A percentile compares a stretch with the other conserved stretches of the same genome.
These are phyloP conservation scores for Xylaria intraflava DNA, from an alignment of 495 filamentous ascomycete species.

Conservation along the genomic window DNA sequence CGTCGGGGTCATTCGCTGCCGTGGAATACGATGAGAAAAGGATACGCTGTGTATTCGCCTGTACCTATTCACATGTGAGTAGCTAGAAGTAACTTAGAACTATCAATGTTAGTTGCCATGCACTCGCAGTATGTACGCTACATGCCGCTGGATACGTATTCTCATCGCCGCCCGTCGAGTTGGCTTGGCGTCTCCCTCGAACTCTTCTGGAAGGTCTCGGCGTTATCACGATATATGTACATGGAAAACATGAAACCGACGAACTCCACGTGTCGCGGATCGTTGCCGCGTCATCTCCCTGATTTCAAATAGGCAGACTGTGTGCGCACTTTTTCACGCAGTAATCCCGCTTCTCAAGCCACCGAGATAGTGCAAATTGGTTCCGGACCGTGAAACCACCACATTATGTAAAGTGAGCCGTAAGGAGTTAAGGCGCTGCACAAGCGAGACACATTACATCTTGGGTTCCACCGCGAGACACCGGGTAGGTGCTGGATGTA, in stretches of 20 bases:
- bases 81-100: no score
- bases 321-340: neutral
- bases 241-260: constrained; percentile 3
- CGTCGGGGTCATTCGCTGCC: no score
- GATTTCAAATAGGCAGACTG: neutral
- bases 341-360: no score
- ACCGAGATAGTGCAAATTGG: neutral
- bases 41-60: no score
- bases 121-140: no score
- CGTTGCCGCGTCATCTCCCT: neutral
- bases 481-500: neutral
- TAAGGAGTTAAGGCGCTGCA: neutral
- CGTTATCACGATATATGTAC: neutral
- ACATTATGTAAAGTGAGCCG: no score
- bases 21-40: no score
- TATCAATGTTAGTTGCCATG: no score
- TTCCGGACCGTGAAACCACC: neutral
- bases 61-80: no score
- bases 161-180: no score
- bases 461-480: neutral
- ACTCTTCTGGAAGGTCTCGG: constrained; percentile 5
- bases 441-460: neutral
- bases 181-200: constrained; percentile 1
- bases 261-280: neutral
- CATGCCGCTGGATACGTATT: no score